Evolutionary conservation across 2,329 filamentous ascomycete genomes (phyloP).

Genomic region (Fusarium tricinctum): DNA sequence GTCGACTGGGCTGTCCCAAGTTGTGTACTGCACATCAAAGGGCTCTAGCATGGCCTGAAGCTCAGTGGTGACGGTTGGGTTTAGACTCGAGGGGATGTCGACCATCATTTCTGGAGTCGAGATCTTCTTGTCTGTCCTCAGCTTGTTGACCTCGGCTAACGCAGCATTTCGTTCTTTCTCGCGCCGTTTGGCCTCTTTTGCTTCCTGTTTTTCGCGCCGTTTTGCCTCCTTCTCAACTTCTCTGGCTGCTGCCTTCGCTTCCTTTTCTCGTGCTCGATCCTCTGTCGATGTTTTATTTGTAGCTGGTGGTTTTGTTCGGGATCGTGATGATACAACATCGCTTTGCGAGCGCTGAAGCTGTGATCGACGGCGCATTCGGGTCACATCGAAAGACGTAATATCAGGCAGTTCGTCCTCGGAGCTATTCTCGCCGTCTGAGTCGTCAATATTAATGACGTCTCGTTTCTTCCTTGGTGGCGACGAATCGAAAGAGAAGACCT

Average conservation of each 20-base stretch:
- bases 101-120: slow-evolving; percentile 84
- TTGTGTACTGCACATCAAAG: slow-evolving; percentile 62
- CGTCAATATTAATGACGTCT: slow-evolving; percentile 56
- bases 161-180: slow-evolving; percentile 76
- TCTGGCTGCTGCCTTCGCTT: slow-evolving; percentile 62
- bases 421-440: slow-evolving; percentile 49
- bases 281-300: slow-evolving; percentile 53
- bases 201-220: slow-evolving; percentile 68
- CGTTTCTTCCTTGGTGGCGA: slow-evolving; percentile 29
- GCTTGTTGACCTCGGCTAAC: slow-evolving; percentile 79
- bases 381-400: slow-evolving; percentile 58
- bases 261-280: slow-evolving; percentile 58
- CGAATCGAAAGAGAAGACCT: slow-evolving; percentile 47
- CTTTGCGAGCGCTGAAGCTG: slow-evolving; percentile 53
- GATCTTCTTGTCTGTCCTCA: slow-evolving; percentile 79
- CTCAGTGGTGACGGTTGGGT: slow-evolving; percentile 61
- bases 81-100: slow-evolving; percentile 72
- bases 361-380: slow-evolving; percentile 46
- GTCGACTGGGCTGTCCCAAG: slow-evolving; percentile 62
- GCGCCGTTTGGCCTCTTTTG: slow-evolving; percentile 71
- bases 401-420: slow-evolving; percentile 66
- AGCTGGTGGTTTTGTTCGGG: slow-evolving; percentile 35
- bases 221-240: slow-evolving; percentile 69
- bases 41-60: slow-evolving; percentile 65
- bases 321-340: slow-evolving; percentile 46